A percentile compares a stretch with the other conserved stretches of the same genome.
Evolutionary conservation across 306 rosid species (phyloP).

Genomic region (Rosa rugosa): DNA sequence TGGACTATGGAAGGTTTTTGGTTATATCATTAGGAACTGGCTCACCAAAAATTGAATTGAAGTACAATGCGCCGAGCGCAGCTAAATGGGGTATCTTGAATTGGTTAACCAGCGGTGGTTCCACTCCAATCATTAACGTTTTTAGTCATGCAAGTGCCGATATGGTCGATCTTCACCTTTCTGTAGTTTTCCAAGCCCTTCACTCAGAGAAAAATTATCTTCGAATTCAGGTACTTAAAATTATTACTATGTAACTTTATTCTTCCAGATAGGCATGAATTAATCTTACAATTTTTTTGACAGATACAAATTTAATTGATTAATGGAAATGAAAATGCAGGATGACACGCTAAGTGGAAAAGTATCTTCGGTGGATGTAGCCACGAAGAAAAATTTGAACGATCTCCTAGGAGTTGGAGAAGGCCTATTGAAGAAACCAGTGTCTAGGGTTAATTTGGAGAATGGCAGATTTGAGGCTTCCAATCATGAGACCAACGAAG

Average conservation of each 20-base stretch:
- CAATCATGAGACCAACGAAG: constrained; percentile 39
- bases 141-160: constrained; percentile 46
- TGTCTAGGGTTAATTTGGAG: constrained; percentile 52
- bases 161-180: constrained; percentile 53
- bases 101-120: constrained; percentile 47
- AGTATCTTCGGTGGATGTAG: constrained; percentile 48
- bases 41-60: constrained; percentile 38
- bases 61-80: constrained; percentile 41
- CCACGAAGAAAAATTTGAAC: constrained; percentile 50
- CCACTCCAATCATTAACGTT: constrained; percentile 46
- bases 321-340: constrained; percentile 23
- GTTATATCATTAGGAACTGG: constrained; percentile 68
- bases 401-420: constrained; percentile 52
- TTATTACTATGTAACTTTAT: background rate
- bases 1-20: constrained; percentile 40
- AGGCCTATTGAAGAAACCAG: constrained; percentile 44
- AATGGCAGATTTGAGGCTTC: constrained; percentile 35
- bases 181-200: constrained; percentile 44
- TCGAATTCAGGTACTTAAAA: constrained; percentile 24
- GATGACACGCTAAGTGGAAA: constrained; percentile 50
- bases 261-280: background rate
- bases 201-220: constrained; percentile 43
- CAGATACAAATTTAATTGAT: background rate
- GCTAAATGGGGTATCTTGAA: constrained; percentile 58
- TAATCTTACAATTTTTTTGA: background rate